Percentiles rank a stretch among this genome's conserved stretches.
phyloP scores from a whole-genome alignment of 2,329 filamentous ascomycete species.

The Rutstroemia sp. region DNA sequence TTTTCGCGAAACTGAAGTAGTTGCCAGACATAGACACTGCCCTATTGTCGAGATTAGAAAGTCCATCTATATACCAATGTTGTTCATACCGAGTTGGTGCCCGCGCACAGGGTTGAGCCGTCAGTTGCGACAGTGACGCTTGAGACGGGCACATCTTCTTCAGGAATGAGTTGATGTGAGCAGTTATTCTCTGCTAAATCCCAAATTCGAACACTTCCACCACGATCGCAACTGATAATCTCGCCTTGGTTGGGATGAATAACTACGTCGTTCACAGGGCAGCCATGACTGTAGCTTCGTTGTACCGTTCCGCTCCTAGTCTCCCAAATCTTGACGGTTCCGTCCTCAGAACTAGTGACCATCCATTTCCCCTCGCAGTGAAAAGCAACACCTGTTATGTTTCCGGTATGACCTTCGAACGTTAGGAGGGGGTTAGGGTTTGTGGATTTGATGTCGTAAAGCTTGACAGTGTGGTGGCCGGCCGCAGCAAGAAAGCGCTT shows the following conservation, averaged over 20 bases:
- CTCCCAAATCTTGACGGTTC: slow-evolving; percentile 38
- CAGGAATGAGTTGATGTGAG: slow-evolving; percentile 90
- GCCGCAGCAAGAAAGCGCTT: slow-evolving; percentile 83
- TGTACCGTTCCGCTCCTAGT: slow-evolving; percentile 50
- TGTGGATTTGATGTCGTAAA: slow-evolving; percentile 98
- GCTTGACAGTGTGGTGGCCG: slow-evolving; percentile 79
- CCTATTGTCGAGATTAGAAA: slow-evolving; percentile 43
- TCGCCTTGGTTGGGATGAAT: slow-evolving; percentile 99
- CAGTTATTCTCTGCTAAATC: slow-evolving; percentile 96
- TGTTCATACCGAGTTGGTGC: slow-evolving; percentile 72
- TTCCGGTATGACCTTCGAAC: slow-evolving; percentile 93
- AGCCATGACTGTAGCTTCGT: slow-evolving; percentile 85
- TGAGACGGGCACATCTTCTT: slow-evolving; percentile 88
- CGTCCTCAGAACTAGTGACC: slow-evolving; percentile 95
- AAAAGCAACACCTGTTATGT: slow-evolving; percentile 94
- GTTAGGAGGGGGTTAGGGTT: slow-evolving; percentile 89
- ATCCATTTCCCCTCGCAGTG: slow-evolving; percentile 99
- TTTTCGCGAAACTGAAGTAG: slow-evolving; percentile 67
- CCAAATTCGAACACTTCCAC: slow-evolving; percentile 91
- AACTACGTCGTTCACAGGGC: slow-evolving; percentile 94
- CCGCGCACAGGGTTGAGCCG: slow-evolving; percentile 84
- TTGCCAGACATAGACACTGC: slow-evolving; percentile 95
- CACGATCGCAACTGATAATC: slow-evolving; percentile 91
- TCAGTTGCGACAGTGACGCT: slow-evolving; percentile 96
- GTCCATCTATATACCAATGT: background rate